These are phyloP conservation scores for Xylariaceae sp. DNA, from an alignment of 2,329 filamentous ascomycete species.

Conservation along the genomic window DNA sequence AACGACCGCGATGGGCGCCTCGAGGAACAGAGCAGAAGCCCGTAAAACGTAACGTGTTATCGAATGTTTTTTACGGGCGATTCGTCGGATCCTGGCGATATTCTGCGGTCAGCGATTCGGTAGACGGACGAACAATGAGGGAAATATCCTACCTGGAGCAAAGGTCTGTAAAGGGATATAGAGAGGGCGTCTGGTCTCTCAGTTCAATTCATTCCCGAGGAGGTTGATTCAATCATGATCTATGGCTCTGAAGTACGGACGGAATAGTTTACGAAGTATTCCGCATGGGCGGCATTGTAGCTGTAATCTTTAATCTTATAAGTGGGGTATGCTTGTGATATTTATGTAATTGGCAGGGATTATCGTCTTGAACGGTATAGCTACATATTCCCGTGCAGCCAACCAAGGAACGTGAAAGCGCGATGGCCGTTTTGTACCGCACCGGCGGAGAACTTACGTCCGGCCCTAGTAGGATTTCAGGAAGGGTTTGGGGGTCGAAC, in stretches of 20 bases:
- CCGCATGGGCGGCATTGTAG: background rate
- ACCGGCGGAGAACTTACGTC: no score
- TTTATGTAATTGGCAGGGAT: background rate
- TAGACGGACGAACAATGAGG: background rate
- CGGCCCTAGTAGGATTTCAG: no score
- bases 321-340: background rate
- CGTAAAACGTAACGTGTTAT: background rate
- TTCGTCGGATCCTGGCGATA: background rate
- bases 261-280: no score
- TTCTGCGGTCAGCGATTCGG: background rate
- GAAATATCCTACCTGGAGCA: background rate
- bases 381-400: background rate
- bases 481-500: no score
- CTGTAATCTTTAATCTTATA: background rate
- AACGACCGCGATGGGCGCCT: constrained; percentile 1
- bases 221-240: background rate
- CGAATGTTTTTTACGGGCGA: background rate
- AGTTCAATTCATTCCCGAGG: background rate
- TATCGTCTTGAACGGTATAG: background rate
- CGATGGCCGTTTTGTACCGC: background rate
- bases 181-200: background rate
- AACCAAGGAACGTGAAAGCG: background rate
- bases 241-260: background rate
- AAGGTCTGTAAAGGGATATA: background rate
- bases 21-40: background rate